Evolutionary conservation across 805 yeast genomes (phyloP).

Genomic region (Kodamaea fukazawae): DNA sequence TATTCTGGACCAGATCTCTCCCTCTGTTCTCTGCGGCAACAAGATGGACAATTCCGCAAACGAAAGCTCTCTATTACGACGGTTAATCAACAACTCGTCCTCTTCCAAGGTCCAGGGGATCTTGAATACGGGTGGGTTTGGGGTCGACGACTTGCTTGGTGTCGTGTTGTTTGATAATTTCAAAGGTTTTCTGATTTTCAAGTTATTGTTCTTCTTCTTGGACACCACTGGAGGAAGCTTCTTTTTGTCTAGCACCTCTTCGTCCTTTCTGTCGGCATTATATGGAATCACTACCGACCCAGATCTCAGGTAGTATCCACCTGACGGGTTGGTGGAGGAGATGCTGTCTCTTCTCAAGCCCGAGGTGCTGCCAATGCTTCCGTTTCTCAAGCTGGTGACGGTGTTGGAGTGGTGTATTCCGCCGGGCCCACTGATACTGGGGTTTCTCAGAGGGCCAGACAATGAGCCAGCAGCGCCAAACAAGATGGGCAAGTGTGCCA

Average conservation of each 20-base stretch:
- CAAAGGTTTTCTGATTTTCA: constrained; percentile 7
- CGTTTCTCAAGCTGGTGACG: constrained; percentile 40
- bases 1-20: constrained; percentile 67
- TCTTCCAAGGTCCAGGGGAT: constrained; percentile 63
- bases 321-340: constrained; percentile 11
- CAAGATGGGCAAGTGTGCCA: constrained; percentile 43
- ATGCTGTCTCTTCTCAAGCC: constrained; percentile 3
- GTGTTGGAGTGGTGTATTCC: constrained; percentile 34
- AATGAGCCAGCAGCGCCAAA: constrained; percentile 41
- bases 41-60: constrained; percentile 72
- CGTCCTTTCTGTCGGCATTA: constrained; percentile 26
- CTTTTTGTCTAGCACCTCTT: constrained; percentile 20
- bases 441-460: constrained; percentile 40
- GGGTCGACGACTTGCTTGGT: constrained; percentile 4
- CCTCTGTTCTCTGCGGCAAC: constrained; percentile 68
- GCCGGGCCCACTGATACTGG: constrained; percentile 36
- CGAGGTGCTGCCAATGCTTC: constrained; percentile 30
- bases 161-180: constrained; percentile 1
- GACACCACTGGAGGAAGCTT: constrained; percentile 7
- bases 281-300: constrained; percentile 40
- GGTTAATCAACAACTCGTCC: constrained; percentile 60
- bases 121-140: constrained; percentile 20
- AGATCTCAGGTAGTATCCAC: constrained; percentile 33
- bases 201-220: constrained; percentile 1
- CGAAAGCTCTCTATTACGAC: constrained; percentile 57